Evolutionary conservation across 2,329 filamentous ascomycete genomes (phyloP).

Genomic region (Beauveria varroae): DNA sequence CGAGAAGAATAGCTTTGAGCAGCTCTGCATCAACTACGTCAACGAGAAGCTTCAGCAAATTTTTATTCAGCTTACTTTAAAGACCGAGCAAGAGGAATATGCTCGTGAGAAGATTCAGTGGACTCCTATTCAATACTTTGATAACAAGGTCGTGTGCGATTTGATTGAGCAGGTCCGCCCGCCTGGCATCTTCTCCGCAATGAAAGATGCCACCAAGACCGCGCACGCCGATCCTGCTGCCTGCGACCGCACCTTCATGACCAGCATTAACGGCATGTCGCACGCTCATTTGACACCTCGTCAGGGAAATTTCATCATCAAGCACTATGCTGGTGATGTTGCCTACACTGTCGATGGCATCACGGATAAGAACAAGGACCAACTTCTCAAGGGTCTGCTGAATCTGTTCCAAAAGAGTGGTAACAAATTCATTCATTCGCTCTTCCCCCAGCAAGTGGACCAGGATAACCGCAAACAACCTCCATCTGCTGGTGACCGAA

Average conservation of each 20-base stretch:
- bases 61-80: constrained; percentile 94
- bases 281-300: constrained; percentile 87
- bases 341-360: constrained; percentile 92
- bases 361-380: constrained; percentile 99
- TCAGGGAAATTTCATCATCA: constrained; percentile 95
- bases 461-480: constrained; percentile 92
- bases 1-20: constrained; percentile 97
- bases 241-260: constrained; percentile 93
- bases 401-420: constrained; percentile 77
- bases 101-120: constrained; percentile 93
- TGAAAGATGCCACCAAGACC: constrained; percentile 98
- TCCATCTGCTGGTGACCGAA: constrained; percentile 92
- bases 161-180: constrained; percentile 89
- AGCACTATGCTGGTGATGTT: constrained; percentile 97
- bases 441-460: constrained; percentile 91
- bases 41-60: constrained; percentile 99
- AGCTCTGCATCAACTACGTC: constrained; percentile 99
- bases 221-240: constrained; percentile 91
- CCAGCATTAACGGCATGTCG: constrained; percentile 81
- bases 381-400: constrained; percentile 86
- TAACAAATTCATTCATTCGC: constrained; percentile 76
- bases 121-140: constrained; percentile 98
- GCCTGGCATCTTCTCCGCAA: constrained; percentile 84
- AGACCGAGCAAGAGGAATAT: constrained; percentile 97
- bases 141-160: constrained; percentile 98